Base-by-base conservation (phyloP, 768 basidiomycete genomes). In the Neoboletus brunneissimus region DNA sequence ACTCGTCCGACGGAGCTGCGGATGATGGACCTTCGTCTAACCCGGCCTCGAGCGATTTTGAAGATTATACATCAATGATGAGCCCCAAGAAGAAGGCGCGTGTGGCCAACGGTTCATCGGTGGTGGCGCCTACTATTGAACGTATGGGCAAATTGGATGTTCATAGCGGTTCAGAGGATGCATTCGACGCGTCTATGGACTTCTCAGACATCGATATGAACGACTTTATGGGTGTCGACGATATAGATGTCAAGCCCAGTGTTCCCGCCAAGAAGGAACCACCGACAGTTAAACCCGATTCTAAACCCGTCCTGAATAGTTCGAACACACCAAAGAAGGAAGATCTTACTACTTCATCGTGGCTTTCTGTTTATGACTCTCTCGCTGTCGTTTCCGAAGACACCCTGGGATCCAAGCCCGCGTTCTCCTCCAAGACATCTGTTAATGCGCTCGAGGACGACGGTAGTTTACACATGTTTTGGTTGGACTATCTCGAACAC, bases 401-500 rank as follows among this genome's bases (percentile, higher is more conserved):
- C 22, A 75, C 78, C 1, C 72, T 89, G 27, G 88, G 86, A 22
- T 68, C 68, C 46, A 63, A 72, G 25, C 62, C 68, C 7, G 15
- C 77, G 75, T 25, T 71, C 3, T 69, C 75, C 8, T 79, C 48
- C 57, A 77, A 48, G 67, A 65, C 67, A 67, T 72, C 77, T 22
- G 61, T 85, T 8, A 80, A 81, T 41, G 87, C 87, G 0, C 78
- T 94, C 2, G 92, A 98, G 66, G 74, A 82, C 5, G 93, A 97
- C 60, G 94, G 92, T 2, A 89, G 86, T 4, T 75, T 98, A 15
- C 82, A 82, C 27, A 94, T 99, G 78, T 99, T 88, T 77, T 99
- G 97, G 97, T 77, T 98, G 22, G 97, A 99, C 67, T 93, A 93
- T 65, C 83, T 95, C 34, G 94, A 98, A 68, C 81, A 83, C 47